A percentile compares a stretch with the other conserved stretches of the same genome.
Conservation (phyloP, 257 asterid species). For the Osmanthus fragrans region DNA sequence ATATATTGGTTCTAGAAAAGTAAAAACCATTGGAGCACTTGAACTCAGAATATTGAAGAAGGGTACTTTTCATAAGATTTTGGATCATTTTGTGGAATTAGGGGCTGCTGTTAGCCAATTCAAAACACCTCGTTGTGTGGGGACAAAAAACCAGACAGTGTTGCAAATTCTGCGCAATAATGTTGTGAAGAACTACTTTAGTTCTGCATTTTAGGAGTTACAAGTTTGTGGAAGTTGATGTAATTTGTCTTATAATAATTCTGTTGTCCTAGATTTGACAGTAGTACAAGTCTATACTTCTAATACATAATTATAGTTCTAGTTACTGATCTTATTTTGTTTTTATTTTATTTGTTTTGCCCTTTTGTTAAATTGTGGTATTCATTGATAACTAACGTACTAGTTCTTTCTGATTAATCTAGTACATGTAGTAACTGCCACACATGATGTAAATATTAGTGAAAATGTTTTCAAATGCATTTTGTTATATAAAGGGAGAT, state of each 20-base stretch:
- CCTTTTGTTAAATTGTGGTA: background rate
- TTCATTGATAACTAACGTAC: background rate
- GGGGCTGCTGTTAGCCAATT: conserved; percentile 99
- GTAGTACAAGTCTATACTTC: background rate
- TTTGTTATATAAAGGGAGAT: too few relatives aligned
- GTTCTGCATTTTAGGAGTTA: conserved; percentile 53
- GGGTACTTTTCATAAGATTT: conserved; percentile 83
- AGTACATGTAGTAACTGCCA: too few relatives aligned
- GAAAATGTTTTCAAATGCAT: too few relatives aligned
- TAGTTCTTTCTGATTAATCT: too few relatives aligned
- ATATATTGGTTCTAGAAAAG: conserved; percentile 70
- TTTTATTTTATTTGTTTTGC: background rate
- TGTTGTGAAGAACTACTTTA: conserved; percentile 62
- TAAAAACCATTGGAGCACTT: conserved; percentile 58
- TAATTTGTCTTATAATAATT: conserved; percentile 8
- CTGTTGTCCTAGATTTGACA: background rate
- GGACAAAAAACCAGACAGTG: conserved; percentile 52
- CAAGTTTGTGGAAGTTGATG: background rate
- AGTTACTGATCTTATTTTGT: background rate
- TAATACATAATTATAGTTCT: background rate
- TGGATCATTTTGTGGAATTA: conserved; percentile 81
- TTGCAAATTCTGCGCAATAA: conserved; percentile 59
- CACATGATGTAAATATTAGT: too few relatives aligned
- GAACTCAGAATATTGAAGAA: conserved; percentile 67
- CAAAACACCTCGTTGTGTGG: conserved; percentile 91